Percentiles rank a stretch among this genome's conserved stretches.
Conservation (phyloP, 495 filamentous ascomycete genomes). For the Melanomma pulvis-pyrius region DNA sequence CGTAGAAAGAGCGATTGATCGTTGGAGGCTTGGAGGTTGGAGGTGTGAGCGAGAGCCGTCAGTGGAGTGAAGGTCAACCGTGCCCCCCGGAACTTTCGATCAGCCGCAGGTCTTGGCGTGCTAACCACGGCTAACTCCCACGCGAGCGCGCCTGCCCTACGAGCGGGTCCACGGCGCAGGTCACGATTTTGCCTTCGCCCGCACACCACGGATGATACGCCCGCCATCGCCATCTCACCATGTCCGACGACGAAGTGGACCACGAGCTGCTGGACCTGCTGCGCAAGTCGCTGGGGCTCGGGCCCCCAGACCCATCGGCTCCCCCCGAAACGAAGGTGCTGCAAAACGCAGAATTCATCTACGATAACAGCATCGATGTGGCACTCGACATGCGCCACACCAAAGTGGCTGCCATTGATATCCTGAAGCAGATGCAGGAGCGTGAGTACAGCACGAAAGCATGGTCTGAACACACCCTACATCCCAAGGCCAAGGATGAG, state of each 20-base stretch:
- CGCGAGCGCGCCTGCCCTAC: neutral
- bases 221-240: constrained; percentile 40
- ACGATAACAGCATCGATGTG: constrained; percentile 91
- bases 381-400: constrained; percentile 76
- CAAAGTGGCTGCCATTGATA: constrained; percentile 76
- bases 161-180: constrained; percentile 44
- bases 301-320: constrained; percentile 36
- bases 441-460: constrained; percentile 79
- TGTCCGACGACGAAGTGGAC: constrained; percentile 91
- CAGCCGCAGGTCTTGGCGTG: constrained; percentile 14
- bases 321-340: constrained; percentile 79
- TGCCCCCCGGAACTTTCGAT: neutral
- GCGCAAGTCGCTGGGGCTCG: constrained; percentile 71
- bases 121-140: neutral
- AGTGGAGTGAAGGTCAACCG: constrained; percentile 9
- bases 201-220: neutral
- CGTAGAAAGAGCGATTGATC: neutral
- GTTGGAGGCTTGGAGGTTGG: neutral
- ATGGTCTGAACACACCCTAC: constrained; percentile 89
- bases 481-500: constrained; percentile 78
- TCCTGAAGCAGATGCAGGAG: constrained; percentile 79
- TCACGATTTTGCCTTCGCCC: constrained; percentile 29
- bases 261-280: constrained; percentile 85
- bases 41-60: constrained; percentile 16
- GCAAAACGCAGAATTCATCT: constrained; percentile 79